These are phyloP conservation scores for Phaffia tasmanica DNA, from an alignment of 768 basidiomycete species.

Conservation along the genomic window DNA sequence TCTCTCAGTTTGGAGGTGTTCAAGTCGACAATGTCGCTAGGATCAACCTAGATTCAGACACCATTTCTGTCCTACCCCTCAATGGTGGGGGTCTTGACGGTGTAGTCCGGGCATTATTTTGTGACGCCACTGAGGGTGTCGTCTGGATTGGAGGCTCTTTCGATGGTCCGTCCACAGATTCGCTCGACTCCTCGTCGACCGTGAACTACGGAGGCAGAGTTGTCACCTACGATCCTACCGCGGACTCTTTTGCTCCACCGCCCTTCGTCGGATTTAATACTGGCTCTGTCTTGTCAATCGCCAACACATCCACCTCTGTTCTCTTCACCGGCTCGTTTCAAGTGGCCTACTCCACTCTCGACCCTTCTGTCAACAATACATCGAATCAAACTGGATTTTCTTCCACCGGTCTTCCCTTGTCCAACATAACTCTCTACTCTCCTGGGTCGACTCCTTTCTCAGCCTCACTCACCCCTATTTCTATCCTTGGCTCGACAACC, in stretches of 20 bases:
- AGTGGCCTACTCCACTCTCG: slow-evolving; percentile 46
- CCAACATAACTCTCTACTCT: slow-evolving; percentile 62
- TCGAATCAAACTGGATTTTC: slow-evolving; percentile 37
- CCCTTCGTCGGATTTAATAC: slow-evolving; percentile 70
- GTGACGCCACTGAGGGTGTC: slow-evolving; percentile 51
- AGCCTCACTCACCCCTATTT: slow-evolving; percentile 74
- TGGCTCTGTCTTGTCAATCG: slow-evolving; percentile 62
- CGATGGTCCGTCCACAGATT: too few relatives aligned
- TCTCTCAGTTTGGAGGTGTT: slow-evolving; percentile 56
- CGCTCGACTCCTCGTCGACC: slow-evolving; percentile 30
- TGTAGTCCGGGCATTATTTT: slow-evolving; percentile 59
- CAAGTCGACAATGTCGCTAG: slow-evolving; percentile 62
- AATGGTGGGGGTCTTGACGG: slow-evolving; percentile 61
- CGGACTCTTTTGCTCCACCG: slow-evolving; percentile 55
- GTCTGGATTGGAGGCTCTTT: slow-evolving; percentile 62
- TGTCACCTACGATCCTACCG: slow-evolving; percentile 34
- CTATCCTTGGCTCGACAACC: slow-evolving; percentile 47
- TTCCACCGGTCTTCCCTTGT: slow-evolving; percentile 46
- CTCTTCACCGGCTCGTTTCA: slow-evolving; percentile 84
- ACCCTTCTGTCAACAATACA: slow-evolving; percentile 46
- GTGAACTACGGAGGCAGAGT: slow-evolving; percentile 35
- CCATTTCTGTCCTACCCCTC: slow-evolving; percentile 48
- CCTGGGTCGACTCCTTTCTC: slow-evolving; percentile 73
- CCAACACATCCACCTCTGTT: slow-evolving; percentile 56
- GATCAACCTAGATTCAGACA: slow-evolving; percentile 51